phyloP scores from a whole-genome alignment of 1,284 basidiomycete species.

The Tilletia horrida region DNA sequence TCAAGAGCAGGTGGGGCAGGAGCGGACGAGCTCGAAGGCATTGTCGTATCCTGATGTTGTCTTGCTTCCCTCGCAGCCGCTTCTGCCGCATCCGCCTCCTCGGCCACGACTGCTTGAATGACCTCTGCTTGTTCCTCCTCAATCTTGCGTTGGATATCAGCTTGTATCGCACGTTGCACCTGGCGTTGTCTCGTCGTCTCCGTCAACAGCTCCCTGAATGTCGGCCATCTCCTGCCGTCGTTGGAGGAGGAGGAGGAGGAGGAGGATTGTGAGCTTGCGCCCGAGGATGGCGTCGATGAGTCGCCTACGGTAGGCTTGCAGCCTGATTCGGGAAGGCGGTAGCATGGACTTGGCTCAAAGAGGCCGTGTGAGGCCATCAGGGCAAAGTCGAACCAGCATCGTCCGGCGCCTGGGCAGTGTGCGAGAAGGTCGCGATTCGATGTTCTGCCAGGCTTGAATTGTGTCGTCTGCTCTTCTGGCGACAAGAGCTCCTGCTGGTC shows the following conservation, averaged over 20 bases:
- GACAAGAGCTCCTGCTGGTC: not conserved
- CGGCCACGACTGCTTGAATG: not conserved
- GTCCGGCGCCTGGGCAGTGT: slow-evolving; percentile 4
- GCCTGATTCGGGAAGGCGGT: not conserved
- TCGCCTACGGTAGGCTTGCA: not conserved
- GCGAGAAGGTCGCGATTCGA: not conserved
- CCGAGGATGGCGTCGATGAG: not conserved
- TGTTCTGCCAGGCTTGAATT: not conserved
- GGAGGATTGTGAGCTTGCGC: not conserved
- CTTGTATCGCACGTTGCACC: not conserved
- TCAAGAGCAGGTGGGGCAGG: not conserved
- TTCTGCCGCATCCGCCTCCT: not conserved
- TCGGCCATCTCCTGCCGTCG: not conserved
- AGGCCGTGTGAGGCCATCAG: slow-evolving; percentile 14
- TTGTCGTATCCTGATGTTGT: too few species aligned
- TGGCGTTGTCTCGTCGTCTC: not conserved
- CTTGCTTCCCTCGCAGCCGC: not conserved
- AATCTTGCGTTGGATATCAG: not conserved
- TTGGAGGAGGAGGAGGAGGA: not conserved
- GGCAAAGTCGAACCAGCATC: slow-evolving; percentile 10
- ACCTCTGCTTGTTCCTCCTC: slow-evolving; percentile 12
- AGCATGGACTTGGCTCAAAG: not conserved
- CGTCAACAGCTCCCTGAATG: not conserved
- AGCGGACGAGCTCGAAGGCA: too few species aligned
- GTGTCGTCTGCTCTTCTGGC: not conserved